These are phyloP conservation scores for Penicillium sp. DNA, from an alignment of 2,329 filamentous ascomycete species.

Conservation along the genomic window DNA sequence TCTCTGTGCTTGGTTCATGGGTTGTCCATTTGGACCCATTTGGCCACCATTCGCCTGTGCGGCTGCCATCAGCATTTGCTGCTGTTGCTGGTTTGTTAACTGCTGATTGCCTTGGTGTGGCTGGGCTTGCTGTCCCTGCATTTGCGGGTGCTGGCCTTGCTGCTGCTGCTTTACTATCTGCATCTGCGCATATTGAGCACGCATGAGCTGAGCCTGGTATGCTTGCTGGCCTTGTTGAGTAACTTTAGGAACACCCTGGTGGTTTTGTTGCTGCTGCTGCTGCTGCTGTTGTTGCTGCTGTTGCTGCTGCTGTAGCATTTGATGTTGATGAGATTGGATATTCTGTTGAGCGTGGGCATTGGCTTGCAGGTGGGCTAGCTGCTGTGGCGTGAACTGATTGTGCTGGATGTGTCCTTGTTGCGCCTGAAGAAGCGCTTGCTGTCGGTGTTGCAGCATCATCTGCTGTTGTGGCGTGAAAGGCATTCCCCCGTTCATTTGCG, in stretches of 20 bases:
- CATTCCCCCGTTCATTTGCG: conserved; percentile 39
- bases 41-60: conserved; percentile 42
- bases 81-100: conserved; percentile 39
- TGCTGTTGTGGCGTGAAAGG: conserved; percentile 41
- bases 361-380: conserved; percentile 44
- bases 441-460: conserved; percentile 38
- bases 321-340: conserved; percentile 43
- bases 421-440: conserved; percentile 40
- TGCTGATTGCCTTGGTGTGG: conserved; percentile 36
- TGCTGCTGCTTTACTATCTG: conserved; percentile 36
- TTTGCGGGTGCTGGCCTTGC: conserved; percentile 26
- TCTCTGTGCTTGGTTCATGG: conserved; percentile 31
- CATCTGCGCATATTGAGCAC: conserved; percentile 41
- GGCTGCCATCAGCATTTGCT: conserved; percentile 41
- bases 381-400: conserved; percentile 42
- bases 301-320: conserved; percentile 38
- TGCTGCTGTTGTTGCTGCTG: conserved; percentile 30
- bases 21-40: conserved; percentile 33
- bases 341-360: conserved; percentile 50
- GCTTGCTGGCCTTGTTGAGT: conserved; percentile 33
- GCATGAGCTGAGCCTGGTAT: conserved; percentile 41
- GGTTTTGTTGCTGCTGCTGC: conserved; percentile 24
- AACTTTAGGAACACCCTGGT: conserved; percentile 23
- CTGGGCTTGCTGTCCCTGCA: conserved; percentile 28
- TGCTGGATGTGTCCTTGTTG: conserved; percentile 39